Conservation (phyloP, 2,329 filamentous ascomycete species). For the Aspergillus versicolor region DNA sequence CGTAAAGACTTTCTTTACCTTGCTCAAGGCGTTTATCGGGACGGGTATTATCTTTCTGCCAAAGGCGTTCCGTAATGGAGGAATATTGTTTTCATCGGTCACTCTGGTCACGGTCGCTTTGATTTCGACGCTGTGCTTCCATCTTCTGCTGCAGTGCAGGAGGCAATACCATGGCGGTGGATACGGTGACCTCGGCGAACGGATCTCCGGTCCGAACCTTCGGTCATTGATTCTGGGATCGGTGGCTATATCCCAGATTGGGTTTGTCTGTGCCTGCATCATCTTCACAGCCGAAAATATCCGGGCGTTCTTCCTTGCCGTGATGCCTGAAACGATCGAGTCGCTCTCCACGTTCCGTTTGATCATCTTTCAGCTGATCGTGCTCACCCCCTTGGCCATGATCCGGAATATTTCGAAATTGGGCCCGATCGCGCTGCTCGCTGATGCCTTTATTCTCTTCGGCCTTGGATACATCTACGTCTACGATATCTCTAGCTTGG, state of each 20-base stretch:
- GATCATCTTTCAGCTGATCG: conserved; percentile 79
- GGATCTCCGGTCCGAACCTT: conserved; percentile 63
- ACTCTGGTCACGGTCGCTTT: conserved; percentile 65
- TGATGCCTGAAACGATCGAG: conserved; percentile 48
- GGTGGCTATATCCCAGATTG: conserved; percentile 72
- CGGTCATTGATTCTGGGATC: conserved; percentile 66
- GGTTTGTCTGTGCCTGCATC: conserved; percentile 74
- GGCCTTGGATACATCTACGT: conserved; percentile 91
- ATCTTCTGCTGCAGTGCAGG: conserved; percentile 68
- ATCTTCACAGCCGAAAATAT: conserved; percentile 78
- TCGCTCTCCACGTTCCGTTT: conserved; percentile 58
- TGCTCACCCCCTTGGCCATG: conserved; percentile 88
- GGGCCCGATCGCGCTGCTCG: conserved; percentile 84
- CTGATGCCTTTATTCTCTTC: conserved; percentile 88
- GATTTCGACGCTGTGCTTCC: conserved; percentile 70
- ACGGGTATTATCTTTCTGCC: conserved; percentile 81
- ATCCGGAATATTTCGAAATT: conserved; percentile 95
- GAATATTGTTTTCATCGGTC: conserved; percentile 71
- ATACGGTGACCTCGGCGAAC: conserved; percentile 71
- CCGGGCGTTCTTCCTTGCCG: conserved; percentile 64
- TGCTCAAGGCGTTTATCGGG: conserved; percentile 75
- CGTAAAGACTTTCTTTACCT: conserved; percentile 74
- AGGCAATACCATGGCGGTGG: conserved; percentile 60
- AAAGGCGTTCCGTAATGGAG: conserved; percentile 76
- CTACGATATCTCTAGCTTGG: conserved; percentile 83